Base-by-base conservation (phyloP, 164 flowering plant species). In the Litsea cubeba region DNA sequence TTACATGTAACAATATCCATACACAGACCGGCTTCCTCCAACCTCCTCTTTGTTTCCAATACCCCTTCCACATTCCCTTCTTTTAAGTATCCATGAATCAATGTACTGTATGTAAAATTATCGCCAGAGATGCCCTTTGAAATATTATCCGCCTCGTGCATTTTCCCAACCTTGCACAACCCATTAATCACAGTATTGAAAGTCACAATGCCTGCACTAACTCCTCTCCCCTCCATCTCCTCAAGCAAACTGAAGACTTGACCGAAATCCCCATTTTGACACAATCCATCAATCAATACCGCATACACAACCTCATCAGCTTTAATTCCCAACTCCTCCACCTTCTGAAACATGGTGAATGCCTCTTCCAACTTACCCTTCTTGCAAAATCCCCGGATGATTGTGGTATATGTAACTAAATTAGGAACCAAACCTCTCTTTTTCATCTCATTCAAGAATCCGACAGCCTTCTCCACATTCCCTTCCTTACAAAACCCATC, bases 121-220 rank as follows among this genome's bases (percentile, higher is more conserved):
- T 91, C 91, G 62, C 85, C 89, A 68, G 30, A 22, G 40, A 88
- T 75, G 24, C 77, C 75, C 74, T 81, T 86, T 49, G 93, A 84
- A 40, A 90, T 40, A 67, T 82, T 81, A 79, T 88, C 87, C 4
- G 91, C 98, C 76, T 88, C 91, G 25, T 64, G 66, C 3, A 83
- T 87, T 79, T 87, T 86, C 76, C 92, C 89, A 79, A 57, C 76
- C 75, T 85, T 90, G 81, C 89, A 91, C 74, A 93, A 75, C 8
- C 95, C 98, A 80, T 89, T 83, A 63, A 93, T 89, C 71, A 93
- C 72, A 49, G 85, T 86, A 80, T 91, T 93, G 76, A 86, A 91
- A 2, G 91, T 89, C 30, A 91, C 83, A 71, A 86, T 74, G 26
- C 88, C 82, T 1, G 84, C 81, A 46, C 40, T 77, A 72, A 91